Base-by-base conservation (phyloP, 352 stramenopile species). In the Phytophthora brassicae region DNA sequence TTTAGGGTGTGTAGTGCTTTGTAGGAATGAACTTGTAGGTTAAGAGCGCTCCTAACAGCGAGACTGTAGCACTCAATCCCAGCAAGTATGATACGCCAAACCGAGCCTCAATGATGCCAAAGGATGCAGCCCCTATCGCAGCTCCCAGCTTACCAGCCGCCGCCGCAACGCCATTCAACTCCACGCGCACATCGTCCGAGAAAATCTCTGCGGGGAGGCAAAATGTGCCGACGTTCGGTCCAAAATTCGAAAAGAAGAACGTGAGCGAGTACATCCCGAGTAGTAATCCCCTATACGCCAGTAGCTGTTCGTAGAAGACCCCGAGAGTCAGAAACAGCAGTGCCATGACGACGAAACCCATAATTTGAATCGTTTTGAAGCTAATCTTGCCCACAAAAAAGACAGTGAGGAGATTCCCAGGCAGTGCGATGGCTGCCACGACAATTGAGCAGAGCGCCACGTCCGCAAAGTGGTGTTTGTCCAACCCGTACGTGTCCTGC, bases 231-330 rank as follows among this genome's bases (percentile, higher is more conserved):
- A 91, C 84, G 51, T 96, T 96, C 0, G 87, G 87, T 12, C 87
- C 87, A 73, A 92, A 96, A 64, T 96, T 94, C 20, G 84, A 92
- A 58, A 96, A 96, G 74, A 94, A 94, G 50, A 94, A 94, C 8
- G 84, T 94, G 35, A 92, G 69, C 4, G 75, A 79, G 52, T 92
- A 93, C 45, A 92, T 74, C 17, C 76, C 73, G 17, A 91, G 69
- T 51, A 89, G 52, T n/a, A 83, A 31, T 14, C 62, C 56, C 17
- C 78, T 74, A 44, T 70, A 72, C 22, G 64, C 42, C 44, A 86
- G 35, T 3, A 93, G 47, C 41, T 75, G 64, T 8, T 73, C 59
- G 52, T 92, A 92, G 29, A 81, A 80, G 14, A 74, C 31, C 6
- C 87, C 78, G 11, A 90, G 60, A 9, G 56, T 36, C 13, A 85